phyloP scores from a whole-genome alignment of 73 alveolate genomes.

The Paramecium sexaurelia region DNA sequence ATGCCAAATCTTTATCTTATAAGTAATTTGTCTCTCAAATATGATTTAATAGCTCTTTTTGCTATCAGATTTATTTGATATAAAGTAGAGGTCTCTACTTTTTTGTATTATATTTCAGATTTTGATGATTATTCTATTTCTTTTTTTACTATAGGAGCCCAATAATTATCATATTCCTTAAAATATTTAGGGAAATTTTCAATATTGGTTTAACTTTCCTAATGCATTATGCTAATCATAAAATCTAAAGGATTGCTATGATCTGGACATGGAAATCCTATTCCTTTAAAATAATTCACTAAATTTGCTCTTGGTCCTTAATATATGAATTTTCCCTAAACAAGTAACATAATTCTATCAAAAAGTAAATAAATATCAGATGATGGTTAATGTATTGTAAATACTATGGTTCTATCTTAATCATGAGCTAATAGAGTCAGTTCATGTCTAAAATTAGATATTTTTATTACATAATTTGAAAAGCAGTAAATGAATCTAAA shows the following conservation, averaged over 20 bases:
- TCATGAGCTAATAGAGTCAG: constrained; percentile 40
- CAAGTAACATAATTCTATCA: constrained; percentile 67
- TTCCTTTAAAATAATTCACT: constrained; percentile 73
- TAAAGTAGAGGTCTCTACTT: constrained; percentile 14
- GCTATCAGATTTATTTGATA: not conserved
- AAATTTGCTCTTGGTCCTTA: constrained; percentile 67
- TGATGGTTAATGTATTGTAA: constrained; percentile 85
- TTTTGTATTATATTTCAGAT: not conserved
- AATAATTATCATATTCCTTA: constrained; percentile 14
- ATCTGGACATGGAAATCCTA: constrained; percentile 79
- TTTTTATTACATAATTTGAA: constrained; percentile 32
- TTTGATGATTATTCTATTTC: constrained; percentile 18
- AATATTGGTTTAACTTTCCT: constrained; percentile 33
- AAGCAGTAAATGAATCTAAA: constrained; percentile 72
- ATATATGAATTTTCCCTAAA: constrained; percentile 72
- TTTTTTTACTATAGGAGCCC: not conserved
- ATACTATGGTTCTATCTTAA: constrained; percentile 69
- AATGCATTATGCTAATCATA: constrained; percentile 70
- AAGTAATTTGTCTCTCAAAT: not conserved
- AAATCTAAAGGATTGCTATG: constrained; percentile 86
- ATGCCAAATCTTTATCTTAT: constrained; percentile 3
- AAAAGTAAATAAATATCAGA: constrained; percentile 69
- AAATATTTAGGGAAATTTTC: constrained; percentile 23
- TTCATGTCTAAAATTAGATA: not conserved
- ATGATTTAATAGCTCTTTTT: not conserved